Base-by-base conservation (phyloP, 371 early-diverging fungal species). In the Apophysomyces trapeziformis region DNA sequence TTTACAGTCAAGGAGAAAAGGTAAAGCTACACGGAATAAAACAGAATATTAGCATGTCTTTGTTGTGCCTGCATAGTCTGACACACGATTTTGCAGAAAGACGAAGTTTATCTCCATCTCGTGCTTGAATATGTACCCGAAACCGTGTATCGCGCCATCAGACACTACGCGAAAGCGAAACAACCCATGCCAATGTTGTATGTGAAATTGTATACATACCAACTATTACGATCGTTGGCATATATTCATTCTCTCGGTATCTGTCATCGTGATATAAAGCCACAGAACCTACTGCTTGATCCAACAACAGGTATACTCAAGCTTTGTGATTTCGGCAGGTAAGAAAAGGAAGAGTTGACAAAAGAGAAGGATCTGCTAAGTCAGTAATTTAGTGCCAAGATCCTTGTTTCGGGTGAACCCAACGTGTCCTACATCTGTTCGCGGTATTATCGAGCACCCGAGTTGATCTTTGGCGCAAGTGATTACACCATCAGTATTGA, bases 381-480 rank as follows among this genome's bases (percentile, higher is more conserved):
- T 60, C 32, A 14, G 59, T 47, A 46, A 38, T 44, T 16, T 63
- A 90, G 94, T 71, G 99, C 99, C 59, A 99, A 99, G 79, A 89
- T 93, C 11, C 87, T 99, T 66, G 86, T 94, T 39, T 87, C 90
- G 32, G 96, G 94, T 58, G 98, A 98, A 75, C 95, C 95, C 41
- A 99, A 99, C 78, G 97, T 98, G 58, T 92, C 96, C 59, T 99
- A 99, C 78, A 98, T 99, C 60, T 99, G 99, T 79, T 98, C 99
- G 35, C 89, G 99, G 68, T 99, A 97, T 80, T 99, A 99, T 84
- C 89, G 99, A 58, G 98, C 99, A 14, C 99, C 99, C 1, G 99
- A 99, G 85, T 87, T 98, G 60, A 96, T 99, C 46, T 95, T 99
- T 78, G 98, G 96, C n/a, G 93, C 95, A 45, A 95, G 93, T 57